Evolutionary conservation across 1,284 basidiomycete genomes (phyloP).

Genomic region (Kwoniella shivajii): DNA sequence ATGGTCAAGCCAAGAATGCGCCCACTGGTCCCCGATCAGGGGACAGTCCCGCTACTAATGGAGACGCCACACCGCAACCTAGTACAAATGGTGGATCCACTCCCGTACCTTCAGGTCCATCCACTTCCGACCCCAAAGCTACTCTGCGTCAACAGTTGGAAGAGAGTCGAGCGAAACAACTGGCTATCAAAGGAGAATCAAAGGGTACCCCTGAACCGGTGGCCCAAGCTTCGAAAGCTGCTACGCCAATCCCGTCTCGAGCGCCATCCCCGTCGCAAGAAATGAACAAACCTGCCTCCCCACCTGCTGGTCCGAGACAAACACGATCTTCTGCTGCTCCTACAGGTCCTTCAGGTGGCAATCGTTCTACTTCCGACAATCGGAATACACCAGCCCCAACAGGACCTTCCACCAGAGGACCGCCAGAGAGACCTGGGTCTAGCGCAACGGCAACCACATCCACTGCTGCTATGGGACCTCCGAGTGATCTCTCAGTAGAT

Average conservation of each 20-base stretch:
- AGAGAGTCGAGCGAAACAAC: conserved; percentile 13
- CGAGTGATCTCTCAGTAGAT: conserved; percentile 31
- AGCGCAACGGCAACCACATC: conserved; percentile 1
- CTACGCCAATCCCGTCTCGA: conserved; percentile 8
- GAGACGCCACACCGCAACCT: conserved; percentile 16
- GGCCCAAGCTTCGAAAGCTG: not conserved
- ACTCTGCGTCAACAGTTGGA: conserved; percentile 38
- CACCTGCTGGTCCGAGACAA: conserved; percentile 26
- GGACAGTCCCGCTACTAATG: conserved; percentile 21
- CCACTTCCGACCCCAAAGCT: conserved; percentile 23
- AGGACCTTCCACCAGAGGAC: conserved; percentile 2
- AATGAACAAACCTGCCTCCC: conserved; percentile 3
- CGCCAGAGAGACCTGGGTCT: not conserved
- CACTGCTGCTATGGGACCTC: conserved; percentile 34
- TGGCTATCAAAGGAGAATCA: not conserved
- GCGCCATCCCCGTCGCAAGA: not conserved
- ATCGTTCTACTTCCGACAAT: conserved; percentile 3
- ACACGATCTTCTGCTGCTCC: conserved; percentile 21
- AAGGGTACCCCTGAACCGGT: conserved; percentile 12
- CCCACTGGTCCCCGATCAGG: conserved; percentile 15
- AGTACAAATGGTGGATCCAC: conserved; percentile 2
- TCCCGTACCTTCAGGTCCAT: not conserved
- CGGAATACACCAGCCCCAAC: conserved; percentile 3
- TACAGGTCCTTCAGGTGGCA: conserved; percentile 14
- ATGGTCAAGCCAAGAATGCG: conserved; percentile 18